phyloP scores from a whole-genome alignment of 2,329 filamentous ascomycete genomes.

The Trichoderma polysporum region DNA sequence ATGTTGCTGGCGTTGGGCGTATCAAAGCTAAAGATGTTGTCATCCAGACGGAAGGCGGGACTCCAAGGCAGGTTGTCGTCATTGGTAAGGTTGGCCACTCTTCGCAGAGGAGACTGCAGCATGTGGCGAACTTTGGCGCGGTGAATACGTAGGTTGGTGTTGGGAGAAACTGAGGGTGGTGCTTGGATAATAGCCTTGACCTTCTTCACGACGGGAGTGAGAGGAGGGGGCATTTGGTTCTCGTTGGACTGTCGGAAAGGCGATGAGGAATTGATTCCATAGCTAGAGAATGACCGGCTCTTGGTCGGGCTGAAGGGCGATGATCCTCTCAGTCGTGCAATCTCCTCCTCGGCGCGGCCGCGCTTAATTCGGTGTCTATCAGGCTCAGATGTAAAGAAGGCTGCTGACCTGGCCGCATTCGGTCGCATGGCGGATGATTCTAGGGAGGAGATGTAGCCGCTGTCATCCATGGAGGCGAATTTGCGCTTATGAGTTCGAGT shows the following conservation, averaged over 20 bases:
- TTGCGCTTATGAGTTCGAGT: conserved; percentile 72
- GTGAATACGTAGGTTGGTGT: conserved; percentile 87
- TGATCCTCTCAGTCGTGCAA: conserved; percentile 86
- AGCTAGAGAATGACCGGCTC: conserved; percentile 53
- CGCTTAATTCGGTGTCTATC: conserved; percentile 81
- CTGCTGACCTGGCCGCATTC: conserved; percentile 59
- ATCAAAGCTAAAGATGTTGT: conserved; percentile 50
- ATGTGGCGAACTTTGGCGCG: conserved; percentile 78
- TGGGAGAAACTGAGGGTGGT: conserved; percentile 81
- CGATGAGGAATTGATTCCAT: conserved; percentile 63
- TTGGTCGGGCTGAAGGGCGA: conserved; percentile 91
- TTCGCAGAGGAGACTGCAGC: conserved; percentile 70
- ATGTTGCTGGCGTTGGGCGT: conserved; percentile 49
- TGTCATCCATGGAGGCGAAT: conserved; percentile 79
- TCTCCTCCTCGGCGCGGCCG: conserved; percentile 92
- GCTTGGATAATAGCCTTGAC: conserved; percentile 60
- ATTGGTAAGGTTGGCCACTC: conserved; percentile 42
- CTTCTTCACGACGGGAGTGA: conserved; percentile 84
- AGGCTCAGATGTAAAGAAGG: conserved; percentile 73
- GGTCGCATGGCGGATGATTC: conserved; percentile 85
- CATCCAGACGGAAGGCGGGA: conserved; percentile 65
- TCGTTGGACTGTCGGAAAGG: conserved; percentile 59
- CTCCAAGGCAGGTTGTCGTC: conserved; percentile 60
- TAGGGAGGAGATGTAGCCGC: conserved; percentile 93
- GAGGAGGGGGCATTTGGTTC: conserved; percentile 66